Evolutionary conservation across 208 protist species (phyloP).

Genomic region (Spironucleus salmonicida): DNA sequence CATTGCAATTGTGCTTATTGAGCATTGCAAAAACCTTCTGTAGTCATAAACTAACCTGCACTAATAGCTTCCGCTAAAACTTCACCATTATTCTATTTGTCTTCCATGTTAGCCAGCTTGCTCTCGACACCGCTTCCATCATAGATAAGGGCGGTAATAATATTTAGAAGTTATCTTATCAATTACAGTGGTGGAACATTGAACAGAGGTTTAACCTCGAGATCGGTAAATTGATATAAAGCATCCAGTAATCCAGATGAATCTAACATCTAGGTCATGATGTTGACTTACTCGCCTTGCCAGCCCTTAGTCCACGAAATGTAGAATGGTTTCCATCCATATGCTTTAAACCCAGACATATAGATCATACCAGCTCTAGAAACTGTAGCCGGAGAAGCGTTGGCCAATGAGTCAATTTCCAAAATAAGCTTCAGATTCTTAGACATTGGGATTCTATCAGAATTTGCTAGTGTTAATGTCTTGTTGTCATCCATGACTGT

Average conservation of each 20-base stretch:
- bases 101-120: background rate
- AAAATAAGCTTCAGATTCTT: conserved; percentile 71
- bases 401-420: conserved; percentile 85
- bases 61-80: background rate
- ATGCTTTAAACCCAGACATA: conserved; percentile 67
- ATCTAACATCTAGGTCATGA: background rate
- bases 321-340: conserved; percentile 64
- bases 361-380: conserved; percentile 92
- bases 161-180: background rate
- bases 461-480: conserved; percentile 75
- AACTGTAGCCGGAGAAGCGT: conserved; percentile 93
- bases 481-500: conserved; percentile 96
- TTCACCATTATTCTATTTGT: background rate
- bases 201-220: conserved; percentile 28
- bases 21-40: conserved; percentile 6
- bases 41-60: background rate
- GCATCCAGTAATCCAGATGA: background rate
- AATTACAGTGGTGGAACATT: background rate
- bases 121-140: background rate
- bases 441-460: conserved; percentile 82
- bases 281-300: background rate
- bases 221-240: conserved; percentile 35
- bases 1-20: background rate
- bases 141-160: background rate
- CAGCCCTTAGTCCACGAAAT: conserved; percentile 45